phyloP scores from a whole-genome alignment of 352 stramenopile species.

The Phytophthora citrophthora region DNA sequence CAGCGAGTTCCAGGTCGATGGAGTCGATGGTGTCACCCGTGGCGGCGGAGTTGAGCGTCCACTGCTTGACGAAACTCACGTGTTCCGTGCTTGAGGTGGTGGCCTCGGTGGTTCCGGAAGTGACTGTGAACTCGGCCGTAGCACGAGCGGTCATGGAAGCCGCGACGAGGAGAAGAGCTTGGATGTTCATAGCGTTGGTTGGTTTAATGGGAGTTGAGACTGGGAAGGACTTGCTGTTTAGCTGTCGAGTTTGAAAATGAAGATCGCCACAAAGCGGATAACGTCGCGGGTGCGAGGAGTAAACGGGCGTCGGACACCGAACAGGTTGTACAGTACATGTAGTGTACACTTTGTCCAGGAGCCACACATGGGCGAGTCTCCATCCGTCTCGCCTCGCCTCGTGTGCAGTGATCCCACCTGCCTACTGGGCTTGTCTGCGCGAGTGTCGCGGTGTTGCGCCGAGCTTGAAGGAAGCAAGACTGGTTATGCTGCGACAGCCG shows the following conservation, averaged over 20 bases:
- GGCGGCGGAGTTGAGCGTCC: conserved; percentile 29
- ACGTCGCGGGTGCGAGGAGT: neutral
- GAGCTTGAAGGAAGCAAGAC: neutral
- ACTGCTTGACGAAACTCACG: conserved; percentile 38
- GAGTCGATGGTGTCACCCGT: conserved; percentile 26
- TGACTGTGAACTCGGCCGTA: conserved; percentile 34
- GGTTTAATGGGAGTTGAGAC: neutral
- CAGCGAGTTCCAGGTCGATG: conserved; percentile 35
- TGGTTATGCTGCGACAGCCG: conserved; percentile 24
- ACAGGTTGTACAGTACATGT: neutral
- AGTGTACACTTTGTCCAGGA: neutral
- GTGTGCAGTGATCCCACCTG: neutral
- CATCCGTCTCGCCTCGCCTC: neutral
- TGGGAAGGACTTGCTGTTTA: conserved; percentile 14
- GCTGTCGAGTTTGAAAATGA: conserved; percentile 22
- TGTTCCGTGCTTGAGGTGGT: conserved; percentile 26
- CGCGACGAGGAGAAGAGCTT: conserved; percentile 19
- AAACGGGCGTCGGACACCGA: conserved; percentile 9
- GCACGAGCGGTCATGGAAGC: conserved; percentile 10
- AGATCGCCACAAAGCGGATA: neutral
- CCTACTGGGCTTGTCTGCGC: conserved; percentile 6
- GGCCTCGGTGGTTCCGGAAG: conserved; percentile 19
- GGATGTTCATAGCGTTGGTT: conserved; percentile 15
- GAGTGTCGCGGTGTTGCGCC: neutral
- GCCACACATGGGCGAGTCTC: conserved; percentile 8